These are phyloP conservation scores for Heliosperma pusillum DNA, from an alignment of 148 eudicot species.

Conservation along the genomic window DNA sequence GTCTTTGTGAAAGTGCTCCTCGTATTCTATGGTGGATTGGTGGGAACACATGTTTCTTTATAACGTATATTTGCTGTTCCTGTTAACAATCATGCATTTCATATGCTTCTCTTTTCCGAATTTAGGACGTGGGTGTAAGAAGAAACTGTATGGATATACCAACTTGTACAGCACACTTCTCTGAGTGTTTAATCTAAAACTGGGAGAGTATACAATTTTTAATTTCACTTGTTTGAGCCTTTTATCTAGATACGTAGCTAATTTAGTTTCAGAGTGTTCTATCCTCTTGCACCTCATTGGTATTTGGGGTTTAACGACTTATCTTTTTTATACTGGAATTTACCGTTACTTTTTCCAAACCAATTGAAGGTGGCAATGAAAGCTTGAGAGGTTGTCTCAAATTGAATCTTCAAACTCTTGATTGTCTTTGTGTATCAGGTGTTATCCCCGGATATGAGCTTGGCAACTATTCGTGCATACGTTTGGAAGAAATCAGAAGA, in stretches of 20 bases:
- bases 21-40: neutral
- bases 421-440: slow-evolving; percentile 46
- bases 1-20: neutral
- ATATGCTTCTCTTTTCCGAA: neutral
- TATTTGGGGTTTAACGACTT: neutral
- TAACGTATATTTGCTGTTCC: neutral
- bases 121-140: neutral
- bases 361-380: neutral
- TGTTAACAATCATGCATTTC: neutral
- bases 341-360: neutral
- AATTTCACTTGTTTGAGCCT: neutral
- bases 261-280: neutral
- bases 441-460: slow-evolving; percentile 89
- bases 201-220: neutral
- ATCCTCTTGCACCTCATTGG: neutral
- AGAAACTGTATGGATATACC: neutral
- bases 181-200: slow-evolving; percentile 1
- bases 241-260: neutral
- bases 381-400: slow-evolving; percentile 1
- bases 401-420: neutral
- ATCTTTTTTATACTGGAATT: too few relatives aligned
- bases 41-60: neutral
- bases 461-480: slow-evolving; percentile 90
- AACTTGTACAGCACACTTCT: neutral
- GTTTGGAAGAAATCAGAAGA: slow-evolving; percentile 97